Base-by-base conservation (phyloP, 306 rosid genomes). In the Quercus engelmannii region DNA sequence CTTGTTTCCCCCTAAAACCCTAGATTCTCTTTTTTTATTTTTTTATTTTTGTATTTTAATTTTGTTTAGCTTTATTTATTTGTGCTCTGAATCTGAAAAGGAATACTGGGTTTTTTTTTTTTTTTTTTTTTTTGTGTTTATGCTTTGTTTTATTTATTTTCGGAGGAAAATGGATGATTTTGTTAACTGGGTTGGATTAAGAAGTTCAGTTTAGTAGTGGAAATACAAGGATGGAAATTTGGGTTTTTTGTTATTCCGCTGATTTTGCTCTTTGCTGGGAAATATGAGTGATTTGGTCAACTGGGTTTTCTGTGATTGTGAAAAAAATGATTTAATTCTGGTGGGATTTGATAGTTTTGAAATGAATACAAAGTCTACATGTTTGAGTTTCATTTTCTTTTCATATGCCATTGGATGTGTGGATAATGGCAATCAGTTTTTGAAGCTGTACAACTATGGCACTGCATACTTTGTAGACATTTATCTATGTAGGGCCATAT, bases 1-100 rank as follows among this genome's bases (percentile, higher is more conserved):
- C 78, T 54, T 28, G 56, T 43, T 73, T 68, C 56, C 14, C 76
- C 58, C 31, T 43, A 43, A 83, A 89, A 91, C 92, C 92, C 91
- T 85, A 88, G 87, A 76, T 85, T 89, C 52, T 82, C 14, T 78
- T 31, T 8, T 73, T 55, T 4, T 43, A 1, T 25, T 17, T 41
- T 8, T 35, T 6, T 55, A 46, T 58, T 31, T 20, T 28, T 9
- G 72, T 41, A 7, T 7, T 41, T 41, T 41, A 41, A 41, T 41
- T 41, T 1, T 73, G 52, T 75, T 43, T 74, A 41, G 55, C 73
- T 28, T 72, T 35, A 20, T 75, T 1, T 23, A 80, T 73, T 17
- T 1, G 58, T 55, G 51, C 65, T 64, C 38, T 61, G n/a, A 58
- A 59, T 17, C 25, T 18, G 46, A 17, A 17, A 19, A 20, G 43